A percentile compares a stretch with the other conserved stretches of the same genome.
Conservation (phyloP, 2,329 filamentous ascomycete species). For the Orbilia oligospora region DNA sequence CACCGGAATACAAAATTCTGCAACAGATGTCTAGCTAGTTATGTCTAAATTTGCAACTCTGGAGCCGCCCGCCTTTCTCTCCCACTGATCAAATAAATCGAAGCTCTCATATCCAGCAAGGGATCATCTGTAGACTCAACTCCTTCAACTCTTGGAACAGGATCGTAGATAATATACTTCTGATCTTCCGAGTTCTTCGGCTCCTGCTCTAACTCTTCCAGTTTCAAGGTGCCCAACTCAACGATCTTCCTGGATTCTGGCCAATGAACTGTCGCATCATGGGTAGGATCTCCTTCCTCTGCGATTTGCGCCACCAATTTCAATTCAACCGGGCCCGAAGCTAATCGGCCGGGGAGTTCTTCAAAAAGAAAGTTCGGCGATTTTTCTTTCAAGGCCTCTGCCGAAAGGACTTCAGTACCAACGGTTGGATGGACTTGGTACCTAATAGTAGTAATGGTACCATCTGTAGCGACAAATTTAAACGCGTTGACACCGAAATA, state of each 20-base stretch:
- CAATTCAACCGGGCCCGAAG: conserved; percentile 67
- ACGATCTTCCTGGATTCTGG: conserved; percentile 71
- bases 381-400: conserved; percentile 67
- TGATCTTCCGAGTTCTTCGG: conserved; percentile 68
- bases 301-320: conserved; percentile 71
- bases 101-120: conserved; percentile 72
- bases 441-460: conserved; percentile 69
- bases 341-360: conserved; percentile 68
- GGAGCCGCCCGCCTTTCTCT: conserved; percentile 70
- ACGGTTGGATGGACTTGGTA: conserved; percentile 71
- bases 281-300: conserved; percentile 69
- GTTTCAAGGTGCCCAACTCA: conserved; percentile 70
- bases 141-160: conserved; percentile 72
- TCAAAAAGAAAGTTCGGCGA: conserved; percentile 70
- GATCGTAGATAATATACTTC: conserved; percentile 74
- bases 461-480: conserved; percentile 68
- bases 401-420: conserved; percentile 67
- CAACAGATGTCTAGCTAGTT: too few relatives aligned
- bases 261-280: conserved; percentile 72
- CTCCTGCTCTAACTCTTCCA: conserved; percentile 68
- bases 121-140: conserved; percentile 72
- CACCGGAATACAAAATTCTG: too few relatives aligned
- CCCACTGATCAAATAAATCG: conserved; percentile 73
- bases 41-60: conserved; percentile 8
- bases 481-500: conserved; percentile 72